Percentiles rank a stretch among this genome's conserved stretches.
Evolutionary conservation across 2,329 filamentous ascomycete species (phyloP).

Genomic region (Graphilbum ipis-grandicollis): DNA sequence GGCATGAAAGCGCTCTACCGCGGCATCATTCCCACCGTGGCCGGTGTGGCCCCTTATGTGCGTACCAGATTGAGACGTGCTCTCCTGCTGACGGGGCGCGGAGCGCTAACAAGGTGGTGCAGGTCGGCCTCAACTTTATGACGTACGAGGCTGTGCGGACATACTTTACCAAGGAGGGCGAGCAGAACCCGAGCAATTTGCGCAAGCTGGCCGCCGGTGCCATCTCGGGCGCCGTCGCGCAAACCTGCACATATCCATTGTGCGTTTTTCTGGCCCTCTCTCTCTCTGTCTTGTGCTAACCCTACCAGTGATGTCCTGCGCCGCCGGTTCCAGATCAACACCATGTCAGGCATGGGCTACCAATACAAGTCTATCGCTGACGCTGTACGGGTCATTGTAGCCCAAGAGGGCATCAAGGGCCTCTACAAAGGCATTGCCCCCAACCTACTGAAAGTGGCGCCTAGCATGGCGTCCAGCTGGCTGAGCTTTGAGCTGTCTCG

Average conservation of each 20-base stretch:
- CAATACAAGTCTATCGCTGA: slow-evolving; percentile 79
- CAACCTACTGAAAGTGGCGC: slow-evolving; percentile 90
- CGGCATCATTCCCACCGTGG: slow-evolving; percentile 83
- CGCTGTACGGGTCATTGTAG: slow-evolving; percentile 64
- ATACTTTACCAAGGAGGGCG: slow-evolving; percentile 72
- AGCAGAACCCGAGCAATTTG: slow-evolving; percentile 60
- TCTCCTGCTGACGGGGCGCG: too few relatives aligned
- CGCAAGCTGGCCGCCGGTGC: slow-evolving; percentile 83
- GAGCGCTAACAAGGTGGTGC: slow-evolving; percentile 2
- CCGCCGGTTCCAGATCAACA: slow-evolving; percentile 93
- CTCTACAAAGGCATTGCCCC: slow-evolving; percentile 94
- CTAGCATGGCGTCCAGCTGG: slow-evolving; percentile 98
- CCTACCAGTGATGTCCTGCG: slow-evolving; percentile 64
- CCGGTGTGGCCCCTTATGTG: slow-evolving; percentile 89
- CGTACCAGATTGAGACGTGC: too few relatives aligned
- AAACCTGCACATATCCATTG: slow-evolving; percentile 98
- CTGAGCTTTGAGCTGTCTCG: slow-evolving; percentile 89
- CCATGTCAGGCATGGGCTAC: slow-evolving; percentile 97
- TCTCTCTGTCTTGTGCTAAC: background rate
- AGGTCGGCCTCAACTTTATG: slow-evolving; percentile 97
- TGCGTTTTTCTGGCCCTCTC: slow-evolving; percentile 28
- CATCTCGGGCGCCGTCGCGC: slow-evolving; percentile 86
- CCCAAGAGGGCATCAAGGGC: slow-evolving; percentile 67
- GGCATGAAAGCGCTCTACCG: slow-evolving; percentile 76
- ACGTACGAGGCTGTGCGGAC: slow-evolving; percentile 80